phyloP scores from a whole-genome alignment of 1,139 yeast genomes.

The Protomyces inundatus region DNA sequence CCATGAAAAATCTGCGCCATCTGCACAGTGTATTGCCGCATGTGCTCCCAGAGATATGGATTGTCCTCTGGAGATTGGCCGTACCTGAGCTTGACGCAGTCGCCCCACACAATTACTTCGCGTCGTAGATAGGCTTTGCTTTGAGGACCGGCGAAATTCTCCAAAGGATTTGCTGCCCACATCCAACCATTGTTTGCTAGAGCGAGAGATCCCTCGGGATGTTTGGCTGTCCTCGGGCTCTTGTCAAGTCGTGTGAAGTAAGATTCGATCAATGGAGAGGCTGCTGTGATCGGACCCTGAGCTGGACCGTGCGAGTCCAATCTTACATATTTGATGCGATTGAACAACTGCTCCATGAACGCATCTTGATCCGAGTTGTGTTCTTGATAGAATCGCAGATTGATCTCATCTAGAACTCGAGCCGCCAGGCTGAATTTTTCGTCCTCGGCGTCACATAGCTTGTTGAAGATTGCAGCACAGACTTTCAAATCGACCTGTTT shows the following conservation, averaged over 20 bases:
- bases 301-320: conserved; percentile 76
- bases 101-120: conserved; percentile 97
- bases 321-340: conserved; percentile 69
- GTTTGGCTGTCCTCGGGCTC: conserved; percentile 36
- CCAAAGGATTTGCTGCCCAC: conserved; percentile 92
- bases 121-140: conserved; percentile 81
- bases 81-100: conserved; percentile 87
- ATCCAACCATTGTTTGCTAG: conserved; percentile 97
- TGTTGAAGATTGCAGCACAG: conserved; percentile 48
- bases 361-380: conserved; percentile 68
- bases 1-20: conserved; percentile 81
- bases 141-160: conserved; percentile 79
- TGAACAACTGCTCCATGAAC: conserved; percentile 63
- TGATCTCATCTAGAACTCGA: conserved; percentile 68
- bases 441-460: conserved; percentile 41
- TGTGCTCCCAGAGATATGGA: conserved; percentile 82
- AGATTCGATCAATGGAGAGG: conserved; percentile 69
- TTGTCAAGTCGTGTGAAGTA: conserved; percentile 70
- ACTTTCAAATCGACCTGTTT: conserved; percentile 51
- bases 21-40: conserved; percentile 67
- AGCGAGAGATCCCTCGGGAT: conserved; percentile 56
- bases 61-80: conserved; percentile 74
- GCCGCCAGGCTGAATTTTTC: conserved; percentile 40
- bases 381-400: conserved; percentile 62
- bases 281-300: conserved; percentile 56